These are phyloP conservation scores for Fragilaria radians DNA, from an alignment of 108 stramenopile species.

Conservation along the genomic window DNA sequence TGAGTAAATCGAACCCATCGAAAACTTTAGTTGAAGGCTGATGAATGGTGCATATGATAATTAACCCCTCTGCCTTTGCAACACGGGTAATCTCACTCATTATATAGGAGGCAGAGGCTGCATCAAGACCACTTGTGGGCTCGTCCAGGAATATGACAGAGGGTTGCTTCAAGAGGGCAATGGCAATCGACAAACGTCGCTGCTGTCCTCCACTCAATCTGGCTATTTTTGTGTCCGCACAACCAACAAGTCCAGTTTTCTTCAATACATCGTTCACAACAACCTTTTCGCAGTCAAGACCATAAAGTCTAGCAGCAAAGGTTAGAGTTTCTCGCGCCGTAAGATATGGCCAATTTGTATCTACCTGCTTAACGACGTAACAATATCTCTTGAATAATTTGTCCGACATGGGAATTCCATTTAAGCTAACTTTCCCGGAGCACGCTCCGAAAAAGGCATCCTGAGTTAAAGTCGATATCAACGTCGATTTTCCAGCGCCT, in stretches of 20 bases:
- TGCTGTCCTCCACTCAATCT: conserved; percentile 23
- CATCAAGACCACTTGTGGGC: conserved; percentile 63
- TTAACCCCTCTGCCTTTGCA: conserved; percentile 33
- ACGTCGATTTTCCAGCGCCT: conserved; percentile 1
- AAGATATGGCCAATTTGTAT: conserved; percentile 28
- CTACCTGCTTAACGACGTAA: conserved; percentile 24
- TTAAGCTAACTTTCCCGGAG: conserved; percentile 15
- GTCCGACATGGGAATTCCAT: conserved; percentile 16
- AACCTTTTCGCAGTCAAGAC: conserved; percentile 2
- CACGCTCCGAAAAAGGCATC: conserved; percentile 16
- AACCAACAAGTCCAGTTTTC: conserved; percentile 16
- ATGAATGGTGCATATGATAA: conserved; percentile 49
- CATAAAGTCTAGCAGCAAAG: conserved; percentile 19
- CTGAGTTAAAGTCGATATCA: conserved; percentile 16
- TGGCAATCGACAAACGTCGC: conserved; percentile 32
- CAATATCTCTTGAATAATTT: conserved; percentile 16
- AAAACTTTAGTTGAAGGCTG: conserved; percentile 53
- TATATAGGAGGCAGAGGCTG: conserved; percentile 15
- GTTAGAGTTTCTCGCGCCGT: conserved; percentile 21
- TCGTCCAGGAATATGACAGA: conserved; percentile 89
- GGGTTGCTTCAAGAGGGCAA: conserved; percentile 88
- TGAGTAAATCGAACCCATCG: conserved; percentile 41
- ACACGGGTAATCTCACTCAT: conserved; percentile 23
- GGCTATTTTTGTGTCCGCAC: conserved; percentile 13
- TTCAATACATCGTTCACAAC: conserved; percentile 10